Evolutionary conservation across 208 protist species (phyloP).

Genomic region (Tritrichomonas musculus): DNA sequence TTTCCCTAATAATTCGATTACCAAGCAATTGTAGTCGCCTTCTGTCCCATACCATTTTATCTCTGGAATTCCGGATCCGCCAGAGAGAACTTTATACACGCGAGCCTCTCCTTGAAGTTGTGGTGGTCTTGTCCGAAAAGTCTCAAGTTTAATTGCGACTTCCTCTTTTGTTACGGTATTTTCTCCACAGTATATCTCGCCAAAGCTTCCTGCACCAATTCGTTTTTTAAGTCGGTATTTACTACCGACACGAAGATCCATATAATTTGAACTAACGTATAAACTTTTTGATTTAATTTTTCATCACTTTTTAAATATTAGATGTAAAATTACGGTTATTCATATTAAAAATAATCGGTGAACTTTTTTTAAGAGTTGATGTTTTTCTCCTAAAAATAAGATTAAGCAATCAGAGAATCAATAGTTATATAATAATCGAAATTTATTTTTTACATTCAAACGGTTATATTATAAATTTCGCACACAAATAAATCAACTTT

Average conservation of each 20-base stretch:
- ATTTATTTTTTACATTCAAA: too few species aligned
- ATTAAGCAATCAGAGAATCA: too few species aligned
- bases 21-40: constrained; percentile 95
- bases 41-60: constrained; percentile 85
- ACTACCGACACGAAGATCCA: constrained; percentile 78
- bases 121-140: constrained; percentile 70
- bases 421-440: too few species aligned
- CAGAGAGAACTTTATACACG: constrained; percentile 73
- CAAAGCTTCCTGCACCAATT: constrained; percentile 94
- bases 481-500: too few species aligned
- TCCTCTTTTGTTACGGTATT: constrained; percentile 61
- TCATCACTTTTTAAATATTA: too few species aligned
- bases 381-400: too few species aligned
- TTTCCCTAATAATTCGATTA: constrained; percentile 94
- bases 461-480: too few species aligned
- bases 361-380: too few species aligned
- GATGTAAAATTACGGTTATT: too few species aligned
- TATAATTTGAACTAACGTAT: not conserved
- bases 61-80: constrained; percentile 80
- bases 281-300: too few species aligned
- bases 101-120: constrained; percentile 93
- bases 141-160: constrained; percentile 73
- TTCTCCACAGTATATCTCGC: constrained; percentile 71
- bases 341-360: too few species aligned
- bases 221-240: constrained; percentile 82